phyloP scores from a whole-genome alignment of 2,329 filamentous ascomycete genomes.

The Xylaria digitata region DNA sequence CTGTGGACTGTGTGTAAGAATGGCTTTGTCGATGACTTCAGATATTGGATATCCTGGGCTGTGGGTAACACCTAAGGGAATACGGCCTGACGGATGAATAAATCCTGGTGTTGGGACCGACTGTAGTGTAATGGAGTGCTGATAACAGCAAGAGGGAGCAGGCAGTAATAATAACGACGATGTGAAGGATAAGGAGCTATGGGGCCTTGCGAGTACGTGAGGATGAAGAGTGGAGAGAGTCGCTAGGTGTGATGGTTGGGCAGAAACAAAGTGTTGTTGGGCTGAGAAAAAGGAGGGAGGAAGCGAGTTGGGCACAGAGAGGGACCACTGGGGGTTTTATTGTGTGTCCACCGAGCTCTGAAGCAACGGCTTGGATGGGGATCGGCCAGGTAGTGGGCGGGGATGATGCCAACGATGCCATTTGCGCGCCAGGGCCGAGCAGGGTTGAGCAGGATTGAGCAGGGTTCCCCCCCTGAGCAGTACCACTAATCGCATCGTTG shows the following conservation, averaged over 20 bases:
- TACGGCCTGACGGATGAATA: constrained; percentile 30
- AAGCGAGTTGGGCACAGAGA: constrained; percentile 54
- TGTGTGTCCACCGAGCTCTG: constrained; percentile 45
- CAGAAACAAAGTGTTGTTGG: constrained; percentile 51
- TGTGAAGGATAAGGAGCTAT: constrained; percentile 11
- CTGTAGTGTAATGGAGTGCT: constrained; percentile 35
- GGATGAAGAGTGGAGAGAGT: constrained; percentile 42
- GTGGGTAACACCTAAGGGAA: constrained; percentile 45
- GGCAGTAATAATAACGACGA: constrained; percentile 27
- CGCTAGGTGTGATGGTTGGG: constrained; percentile 50
- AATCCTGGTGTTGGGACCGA: constrained; percentile 21
- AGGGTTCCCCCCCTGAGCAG: constrained; percentile 22
- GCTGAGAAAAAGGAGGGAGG: constrained; percentile 52
- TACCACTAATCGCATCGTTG: constrained; percentile 35
- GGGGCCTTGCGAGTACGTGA: constrained; percentile 30
- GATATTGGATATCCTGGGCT: constrained; percentile 41
- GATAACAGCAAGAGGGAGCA: constrained; percentile 17
- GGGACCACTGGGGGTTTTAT: constrained; percentile 65
- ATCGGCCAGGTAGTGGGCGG: constrained; percentile 28
- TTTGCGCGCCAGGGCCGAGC: constrained; percentile 42
- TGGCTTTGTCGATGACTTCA: constrained; percentile 40
- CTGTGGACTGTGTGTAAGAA: constrained; percentile 30
- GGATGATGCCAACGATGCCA: constrained; percentile 48
- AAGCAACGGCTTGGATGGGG: constrained; percentile 35
- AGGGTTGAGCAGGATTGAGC: constrained; percentile 20